Percentiles rank a stretch among this genome's conserved stretches.
Evolutionary conservation across 441 rosid genomes (phyloP).

Genomic region (Adansonia madagascariensis): DNA sequence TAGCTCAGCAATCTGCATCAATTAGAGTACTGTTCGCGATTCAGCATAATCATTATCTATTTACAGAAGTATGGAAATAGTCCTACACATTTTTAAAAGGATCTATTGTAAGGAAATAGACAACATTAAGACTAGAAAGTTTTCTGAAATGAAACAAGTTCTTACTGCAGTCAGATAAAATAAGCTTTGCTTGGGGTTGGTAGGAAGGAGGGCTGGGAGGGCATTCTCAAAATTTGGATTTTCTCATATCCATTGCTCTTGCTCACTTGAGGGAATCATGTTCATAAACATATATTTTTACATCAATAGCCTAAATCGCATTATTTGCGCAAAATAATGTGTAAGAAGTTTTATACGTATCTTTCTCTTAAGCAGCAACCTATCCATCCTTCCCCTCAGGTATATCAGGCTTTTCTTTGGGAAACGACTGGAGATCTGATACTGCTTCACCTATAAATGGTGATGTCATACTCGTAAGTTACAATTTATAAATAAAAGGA

Average conservation of each 20-base stretch:
- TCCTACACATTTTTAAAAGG: neutral
- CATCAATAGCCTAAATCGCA: constrained; percentile 7
- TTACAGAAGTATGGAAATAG: neutral
- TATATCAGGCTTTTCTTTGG: constrained; percentile 29
- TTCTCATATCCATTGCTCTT: neutral
- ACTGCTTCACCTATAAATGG: constrained; percentile 59
- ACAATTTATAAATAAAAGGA: neutral
- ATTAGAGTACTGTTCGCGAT: neutral
- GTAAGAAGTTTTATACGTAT: neutral
- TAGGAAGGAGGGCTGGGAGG: neutral
- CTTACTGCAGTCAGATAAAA: neutral
- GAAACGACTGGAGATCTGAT: constrained; percentile 39
- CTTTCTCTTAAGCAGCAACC: constrained; percentile 20
- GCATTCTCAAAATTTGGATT: neutral
- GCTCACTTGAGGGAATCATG: neutral
- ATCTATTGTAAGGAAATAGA: neutral
- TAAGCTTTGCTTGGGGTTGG: neutral
- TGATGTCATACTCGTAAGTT: constrained; percentile 16
- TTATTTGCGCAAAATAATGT: constrained; percentile 1
- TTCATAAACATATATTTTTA: neutral
- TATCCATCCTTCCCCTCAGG: constrained; percentile 27
- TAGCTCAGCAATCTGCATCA: neutral
- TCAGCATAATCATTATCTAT: neutral
- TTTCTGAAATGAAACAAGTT: neutral
- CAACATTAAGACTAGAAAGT: neutral